Base-by-base conservation (phyloP, 1,284 basidiomycete genomes). In the Trametes versicolor region DNA sequence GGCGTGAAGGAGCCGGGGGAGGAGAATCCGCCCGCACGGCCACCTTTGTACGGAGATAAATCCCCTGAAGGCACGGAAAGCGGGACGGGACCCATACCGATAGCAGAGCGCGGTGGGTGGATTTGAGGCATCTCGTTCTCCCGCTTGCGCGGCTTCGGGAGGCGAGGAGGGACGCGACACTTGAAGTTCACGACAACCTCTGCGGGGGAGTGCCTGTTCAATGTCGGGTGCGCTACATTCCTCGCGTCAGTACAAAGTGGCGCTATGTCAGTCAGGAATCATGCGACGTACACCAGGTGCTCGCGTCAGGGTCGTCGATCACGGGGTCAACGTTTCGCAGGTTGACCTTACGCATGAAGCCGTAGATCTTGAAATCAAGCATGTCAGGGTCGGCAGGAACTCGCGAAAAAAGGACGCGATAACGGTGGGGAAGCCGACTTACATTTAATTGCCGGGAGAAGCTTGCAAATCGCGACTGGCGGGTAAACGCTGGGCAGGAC, bases 381-480 rank as follows among this genome's bases (percentile, higher is more conserved):
- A 72, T 65, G 75, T 68, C 77, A 78, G 67, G 77, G 78, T 55
- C 76, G 65, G 45, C 32, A 71, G 72, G 71, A 72, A 73, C 70
- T 64, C 64, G 51, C 48, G 60, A 36, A 47, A 57, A 68, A 65
- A 58, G 53, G 49, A 57, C 55, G 63, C 63, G 63, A 61, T 52
- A 58, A 50, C 70, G 58, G 52, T 58, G 68, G 72, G 70, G 77
- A 74, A 73, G 72, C 72, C 74, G 75, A 83, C 90, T 73, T 75
- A 96, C 94, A 80, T 96, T 96, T 75, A 96, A 88, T 85, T 96
- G 94, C 78, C 94, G 88, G 68, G 94, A 95, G 85, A 96, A 96
- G 84, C 91, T 93, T 49, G 95, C 95, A 78, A 96, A 96, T 80
- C 94, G 87, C 76, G 92, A 96, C 85, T 96, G 95, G 74, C 94